phyloP scores from a whole-genome alignment of 495 filamentous ascomycete genomes.

The Pyronema domesticum region DNA sequence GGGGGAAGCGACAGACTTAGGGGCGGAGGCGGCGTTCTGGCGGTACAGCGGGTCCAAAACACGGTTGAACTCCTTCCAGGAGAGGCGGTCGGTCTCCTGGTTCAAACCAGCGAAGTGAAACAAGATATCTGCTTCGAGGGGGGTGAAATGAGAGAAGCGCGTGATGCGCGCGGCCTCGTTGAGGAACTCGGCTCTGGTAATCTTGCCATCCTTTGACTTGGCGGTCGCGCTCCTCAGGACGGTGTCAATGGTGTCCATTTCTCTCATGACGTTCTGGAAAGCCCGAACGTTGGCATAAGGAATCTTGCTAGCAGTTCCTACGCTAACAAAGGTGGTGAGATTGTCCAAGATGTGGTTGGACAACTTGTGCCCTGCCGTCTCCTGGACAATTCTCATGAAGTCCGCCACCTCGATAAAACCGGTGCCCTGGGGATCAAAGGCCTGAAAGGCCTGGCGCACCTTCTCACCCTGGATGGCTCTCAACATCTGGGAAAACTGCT shows the following conservation, averaged over 20 bases:
- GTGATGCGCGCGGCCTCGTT: conserved; percentile 83
- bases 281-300: conserved; percentile 93
- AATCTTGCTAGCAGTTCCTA: conserved; percentile 77
- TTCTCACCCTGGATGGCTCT: conserved; percentile 88
- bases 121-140: conserved; percentile 96
- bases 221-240: conserved; percentile 70
- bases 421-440: conserved; percentile 81
- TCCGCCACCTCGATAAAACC: conserved; percentile 95
- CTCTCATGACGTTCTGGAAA: conserved; percentile 88
- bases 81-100: conserved; percentile 67
- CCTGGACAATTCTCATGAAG: conserved; percentile 85
- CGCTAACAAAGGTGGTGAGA: conserved; percentile 85
- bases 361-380: conserved; percentile 89
- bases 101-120: conserved; percentile 96
- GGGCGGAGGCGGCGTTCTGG: conserved; percentile 33
- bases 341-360: conserved; percentile 93
- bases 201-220: conserved; percentile 77
- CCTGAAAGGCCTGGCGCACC: conserved; percentile 83
- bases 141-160: conserved; percentile 84
- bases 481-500: conserved; percentile 88
- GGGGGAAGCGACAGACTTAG: conserved; percentile 26
- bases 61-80: conserved; percentile 72
- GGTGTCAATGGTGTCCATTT: conserved; percentile 93
- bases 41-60: conserved; percentile 89
- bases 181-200: conserved; percentile 85